Percentiles rank a stretch among this genome's conserved stretches.
Evolutionary conservation across 768 basidiomycete genomes (phyloP).

Genomic region (Galerina sulciceps): DNA sequence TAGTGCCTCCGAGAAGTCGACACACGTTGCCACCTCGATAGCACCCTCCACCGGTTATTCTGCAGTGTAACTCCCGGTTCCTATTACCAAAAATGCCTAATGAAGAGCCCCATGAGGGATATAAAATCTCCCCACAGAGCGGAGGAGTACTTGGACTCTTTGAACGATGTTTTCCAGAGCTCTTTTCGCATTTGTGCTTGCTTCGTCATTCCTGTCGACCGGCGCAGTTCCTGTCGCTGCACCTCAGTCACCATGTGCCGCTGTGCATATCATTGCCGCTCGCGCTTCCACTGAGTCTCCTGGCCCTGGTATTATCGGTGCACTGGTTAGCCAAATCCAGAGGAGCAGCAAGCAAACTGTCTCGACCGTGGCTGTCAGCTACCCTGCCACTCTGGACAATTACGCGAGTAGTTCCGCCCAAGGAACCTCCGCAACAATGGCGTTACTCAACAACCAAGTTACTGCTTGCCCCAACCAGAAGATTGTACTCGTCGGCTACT

Average conservation of each 20-base stretch:
- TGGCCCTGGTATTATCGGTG: constrained; percentile 30
- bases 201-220: not conserved
- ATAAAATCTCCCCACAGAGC: too few relatives aligned
- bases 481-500: constrained; percentile 34
- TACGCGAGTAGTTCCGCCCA: constrained; percentile 31
- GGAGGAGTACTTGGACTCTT: too few relatives aligned
- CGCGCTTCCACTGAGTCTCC: constrained; percentile 30
- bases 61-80: too few relatives aligned
- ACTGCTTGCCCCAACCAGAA: constrained; percentile 30
- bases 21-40: too few relatives aligned
- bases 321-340: constrained; percentile 28
- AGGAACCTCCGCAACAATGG: constrained; percentile 29
- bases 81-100: too few relatives aligned
- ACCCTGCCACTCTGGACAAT: constrained; percentile 31
- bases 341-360: constrained; percentile 30
- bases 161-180: constrained; percentile 11
- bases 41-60: too few relatives aligned
- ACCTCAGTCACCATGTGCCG: constrained; percentile 27
- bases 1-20: too few relatives aligned
- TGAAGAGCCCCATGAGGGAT: too few relatives aligned
- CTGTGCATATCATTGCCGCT: constrained; percentile 32
- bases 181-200: constrained; percentile 11
- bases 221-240: constrained; percentile 22
- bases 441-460: constrained; percentile 28
- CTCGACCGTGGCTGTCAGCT: constrained; percentile 28